These are phyloP conservation scores for Monosporozyma solicola DNA, from an alignment of 805 yeast species.

Conservation along the genomic window DNA sequence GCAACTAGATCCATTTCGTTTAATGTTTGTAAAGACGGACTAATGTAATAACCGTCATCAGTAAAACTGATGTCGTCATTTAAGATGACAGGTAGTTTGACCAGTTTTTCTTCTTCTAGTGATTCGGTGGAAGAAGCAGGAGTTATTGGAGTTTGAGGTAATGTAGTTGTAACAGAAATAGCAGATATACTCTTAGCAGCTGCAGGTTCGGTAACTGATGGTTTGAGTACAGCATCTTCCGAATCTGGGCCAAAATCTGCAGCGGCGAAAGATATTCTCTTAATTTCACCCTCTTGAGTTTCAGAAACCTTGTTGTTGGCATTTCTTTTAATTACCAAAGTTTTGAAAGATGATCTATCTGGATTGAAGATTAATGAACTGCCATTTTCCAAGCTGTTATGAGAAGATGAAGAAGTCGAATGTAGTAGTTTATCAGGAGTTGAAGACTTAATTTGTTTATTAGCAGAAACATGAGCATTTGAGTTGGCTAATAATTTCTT, in stretches of 20 bases:
- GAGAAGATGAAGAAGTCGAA: not conserved
- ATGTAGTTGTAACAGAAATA: not conserved
- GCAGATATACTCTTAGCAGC: not conserved
- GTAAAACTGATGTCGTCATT: slow-evolving; percentile 40
- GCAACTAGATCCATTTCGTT: slow-evolving; percentile 51
- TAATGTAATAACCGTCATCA: slow-evolving; percentile 77
- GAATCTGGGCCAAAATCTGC: not conserved
- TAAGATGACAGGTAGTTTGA: slow-evolving; percentile 4
- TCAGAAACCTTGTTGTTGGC: slow-evolving; percentile 7
- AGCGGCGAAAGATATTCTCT: slow-evolving; percentile 7
- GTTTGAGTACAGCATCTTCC: not conserved
- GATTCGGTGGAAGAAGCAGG: slow-evolving; percentile 2
- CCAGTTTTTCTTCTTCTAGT: not conserved
- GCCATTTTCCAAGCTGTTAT: not conserved
- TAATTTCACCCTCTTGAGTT: slow-evolving; percentile 1
- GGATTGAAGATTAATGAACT: slow-evolving; percentile 17
- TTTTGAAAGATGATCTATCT: slow-evolving; percentile 24
- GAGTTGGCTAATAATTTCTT: not conserved
- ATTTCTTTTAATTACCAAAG: slow-evolving; percentile 20
- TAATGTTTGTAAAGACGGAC: slow-evolving; percentile 64
- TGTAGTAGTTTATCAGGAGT: not conserved
- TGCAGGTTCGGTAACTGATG: not conserved
- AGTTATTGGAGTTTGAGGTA: slow-evolving; percentile 1
- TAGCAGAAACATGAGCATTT: not conserved
- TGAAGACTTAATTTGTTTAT: not conserved